Base-by-base conservation (phyloP, 2,329 filamentous ascomycete species). In the Anisogramma anomala region DNA sequence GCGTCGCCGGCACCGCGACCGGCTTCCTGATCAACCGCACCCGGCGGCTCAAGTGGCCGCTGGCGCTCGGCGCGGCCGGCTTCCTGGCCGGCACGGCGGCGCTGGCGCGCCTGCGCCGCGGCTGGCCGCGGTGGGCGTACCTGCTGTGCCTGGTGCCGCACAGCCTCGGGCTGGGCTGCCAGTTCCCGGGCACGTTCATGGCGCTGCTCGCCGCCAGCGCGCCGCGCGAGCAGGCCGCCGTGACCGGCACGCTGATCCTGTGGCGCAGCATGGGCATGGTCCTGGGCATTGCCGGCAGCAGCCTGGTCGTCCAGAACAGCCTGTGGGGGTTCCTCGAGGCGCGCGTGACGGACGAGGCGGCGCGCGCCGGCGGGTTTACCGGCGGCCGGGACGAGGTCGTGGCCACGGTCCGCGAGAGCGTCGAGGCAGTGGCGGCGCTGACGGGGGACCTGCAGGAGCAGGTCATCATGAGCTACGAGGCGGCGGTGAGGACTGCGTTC, bases 251-350 rank as follows among this genome's bases (percentile, higher is more conserved):
- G 0, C 63, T 88, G 46, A 71, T 81, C 14, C 62, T 88, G 14
- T 86, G 80, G 75, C 71, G 83, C 41, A 60, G 74, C 43, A 59
- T 88, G 4, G 84, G 83, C 6, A 72, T 71, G 42, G 82, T 88
- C 1, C 68, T 87, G 53, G 84, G 83, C n/a, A 73, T 88, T 33
- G 77, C 82, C 1, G 64, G 71, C 39, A 82, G 77, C 49, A 83
- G 79, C 54, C 68, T 86, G 43, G 73, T 86, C 6, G 64, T 88
- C 47, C 83, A 89, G 61, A 86, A 86, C 52, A 69, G 74, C 1
- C 62, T 89, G 38, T 60, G 72, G 7, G 60, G 66, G 14, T 79
- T 78, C 49, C 66, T 89, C 4, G 59, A 72, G 4, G 48, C 55
- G 9, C 67, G 71, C 25, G 78, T 88, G 7, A 47, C 45, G 13